Evolutionary conservation across 768 basidiomycete species (phyloP), one percentile per base, ranked within the genome.

Genomic region (Hemileccinum rubropunctum): DNA sequence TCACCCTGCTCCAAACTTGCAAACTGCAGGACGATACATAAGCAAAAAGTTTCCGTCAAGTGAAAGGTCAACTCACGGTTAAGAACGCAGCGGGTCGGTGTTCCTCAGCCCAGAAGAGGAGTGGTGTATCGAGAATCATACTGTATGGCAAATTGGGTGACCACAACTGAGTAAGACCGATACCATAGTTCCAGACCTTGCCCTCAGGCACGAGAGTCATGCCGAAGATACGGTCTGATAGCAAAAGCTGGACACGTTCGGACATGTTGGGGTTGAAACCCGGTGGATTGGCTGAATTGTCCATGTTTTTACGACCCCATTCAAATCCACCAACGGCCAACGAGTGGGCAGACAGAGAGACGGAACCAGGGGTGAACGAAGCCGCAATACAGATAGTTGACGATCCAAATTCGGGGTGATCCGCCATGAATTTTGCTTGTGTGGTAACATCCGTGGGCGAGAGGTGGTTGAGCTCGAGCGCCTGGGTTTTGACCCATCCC

Each of bases 211-310:
- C 92, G 8, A 98, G 74, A 0, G 93, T 95, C 84, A 95, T 94
- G 20, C 95, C 97, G 14, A 98, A 79, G 57, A 99, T 86, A 55
- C 95, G 88, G 64, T 99, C 97, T 15, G 95, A 98, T 20, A 98
- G 75, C 50, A 98, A 76, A 28, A 98, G 77, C 68, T 92, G 90
- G 20, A 97, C 93, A 20, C 93, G 85, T 66, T 95, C 95, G 2
- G 93, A 95, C 95, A 98, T 98, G 58, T 90, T 91, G n/a, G 94
- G 91, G 70, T 95, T 98, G 76, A 95, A 99, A 36, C 95, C 93
- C 1, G 84, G 74, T 52, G 92, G 91, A 64, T 91, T 92, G 33
- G 81, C 77, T 33, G 91, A 88, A 37, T 82, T 89, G 61, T 95
- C 93, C 58, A 78, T 73, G 58, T 95, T 95, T 75, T 97, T 98